Conservation (phyloP, 1,284 basidiomycete species). For the Neotropicomus parvogracilis region DNA sequence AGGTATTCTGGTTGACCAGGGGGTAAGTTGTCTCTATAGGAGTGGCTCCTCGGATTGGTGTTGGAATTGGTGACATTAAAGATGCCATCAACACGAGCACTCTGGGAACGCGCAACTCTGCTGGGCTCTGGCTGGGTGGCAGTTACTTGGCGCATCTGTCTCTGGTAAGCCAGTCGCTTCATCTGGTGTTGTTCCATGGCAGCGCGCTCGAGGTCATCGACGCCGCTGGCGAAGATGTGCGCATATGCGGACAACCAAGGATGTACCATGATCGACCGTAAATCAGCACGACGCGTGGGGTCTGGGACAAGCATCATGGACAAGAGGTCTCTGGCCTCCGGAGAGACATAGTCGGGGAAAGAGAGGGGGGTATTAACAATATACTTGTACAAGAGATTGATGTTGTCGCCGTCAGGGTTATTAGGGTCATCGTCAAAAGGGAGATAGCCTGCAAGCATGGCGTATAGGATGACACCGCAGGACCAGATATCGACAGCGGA, state of each 20-base stretch:
- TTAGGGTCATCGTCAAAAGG: constrained; percentile 99
- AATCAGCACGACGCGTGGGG: constrained; percentile 69
- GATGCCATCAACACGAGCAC: constrained; percentile 42
- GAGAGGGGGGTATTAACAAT: constrained; percentile 95
- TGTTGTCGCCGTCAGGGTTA: constrained; percentile 99
- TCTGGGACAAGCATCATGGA: constrained; percentile 87
- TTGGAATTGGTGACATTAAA: constrained; percentile 26
- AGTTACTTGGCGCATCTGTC: constrained; percentile 59
- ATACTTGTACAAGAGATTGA: constrained; percentile 99
- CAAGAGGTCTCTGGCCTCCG: constrained; percentile 71
- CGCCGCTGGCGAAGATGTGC: constrained; percentile 62
- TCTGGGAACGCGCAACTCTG: constrained; percentile 46
- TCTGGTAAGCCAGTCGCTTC: constrained; percentile 78
- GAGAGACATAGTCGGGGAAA: constrained; percentile 90
- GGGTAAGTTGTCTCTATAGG: constrained; percentile 38
- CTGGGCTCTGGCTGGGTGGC: constrained; percentile 32
- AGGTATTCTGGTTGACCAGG: constrained; percentile 45
- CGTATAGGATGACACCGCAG: constrained; percentile 98
- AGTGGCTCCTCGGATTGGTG: constrained; percentile 34
- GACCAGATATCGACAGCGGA: constrained; percentile 99
- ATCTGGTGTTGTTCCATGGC: constrained; percentile 83
- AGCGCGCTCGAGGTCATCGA: constrained; percentile 75
- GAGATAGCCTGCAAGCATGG: constrained; percentile 98
- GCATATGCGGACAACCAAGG: constrained; percentile 76
- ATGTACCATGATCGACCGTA: constrained; percentile 77